Conservation (phyloP, 2,329 filamentous ascomycete genomes). For the Pyrenochaeta sp. region DNA sequence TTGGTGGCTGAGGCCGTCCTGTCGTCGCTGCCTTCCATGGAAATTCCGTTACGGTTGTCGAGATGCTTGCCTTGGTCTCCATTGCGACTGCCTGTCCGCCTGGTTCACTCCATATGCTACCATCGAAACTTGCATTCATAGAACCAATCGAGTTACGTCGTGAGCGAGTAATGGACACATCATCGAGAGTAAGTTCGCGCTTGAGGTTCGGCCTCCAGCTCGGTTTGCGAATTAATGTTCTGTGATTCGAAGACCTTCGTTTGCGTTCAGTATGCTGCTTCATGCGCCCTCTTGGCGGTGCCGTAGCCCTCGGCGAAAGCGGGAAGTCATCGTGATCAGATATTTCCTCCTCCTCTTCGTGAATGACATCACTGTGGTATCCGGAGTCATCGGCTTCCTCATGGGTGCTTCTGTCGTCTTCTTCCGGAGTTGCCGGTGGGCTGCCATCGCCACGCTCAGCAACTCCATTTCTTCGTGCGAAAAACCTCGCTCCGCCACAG, state of each 20-base stretch:
- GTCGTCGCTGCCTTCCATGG: background rate
- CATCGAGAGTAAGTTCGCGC: constrained; percentile 22
- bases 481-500: constrained; percentile 31
- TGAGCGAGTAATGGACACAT: constrained; percentile 1
- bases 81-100: background rate
- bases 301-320: constrained; percentile 27
- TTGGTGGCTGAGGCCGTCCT: background rate
- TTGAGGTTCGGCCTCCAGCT: constrained; percentile 40
- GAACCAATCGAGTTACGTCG: constrained; percentile 21
- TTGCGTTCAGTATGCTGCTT: constrained; percentile 7
- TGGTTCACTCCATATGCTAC: constrained; percentile 6
- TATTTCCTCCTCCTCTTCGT: constrained; percentile 30
- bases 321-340: constrained; percentile 16
- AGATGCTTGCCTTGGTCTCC: background rate
- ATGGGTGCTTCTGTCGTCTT: constrained; percentile 15
- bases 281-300: constrained; percentile 6
- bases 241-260: constrained; percentile 17
- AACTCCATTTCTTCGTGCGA: constrained; percentile 35
- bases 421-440: constrained; percentile 1
- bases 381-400: constrained; percentile 25
- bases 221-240: constrained; percentile 21
- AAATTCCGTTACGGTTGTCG: background rate
- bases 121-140: constrained; percentile 17
- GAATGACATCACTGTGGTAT: constrained; percentile 27
- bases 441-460: constrained; percentile 35